These are phyloP conservation scores for Diaporthe sp. DNA, from an alignment of 2,329 filamentous ascomycete species.

Conservation along the genomic window DNA sequence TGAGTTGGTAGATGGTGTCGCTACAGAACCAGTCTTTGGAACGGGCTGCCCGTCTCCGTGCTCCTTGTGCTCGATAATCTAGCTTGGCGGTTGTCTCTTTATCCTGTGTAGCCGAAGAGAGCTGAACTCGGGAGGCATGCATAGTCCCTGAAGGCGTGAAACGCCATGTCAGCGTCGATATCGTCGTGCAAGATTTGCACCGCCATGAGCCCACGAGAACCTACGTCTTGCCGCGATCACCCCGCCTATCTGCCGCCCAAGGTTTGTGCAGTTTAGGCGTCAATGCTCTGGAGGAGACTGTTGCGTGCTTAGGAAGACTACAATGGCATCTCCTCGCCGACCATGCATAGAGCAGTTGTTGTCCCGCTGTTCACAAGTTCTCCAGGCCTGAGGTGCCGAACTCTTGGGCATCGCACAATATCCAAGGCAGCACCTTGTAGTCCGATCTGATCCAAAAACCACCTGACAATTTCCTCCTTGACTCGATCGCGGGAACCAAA, in stretches of 20 bases:
- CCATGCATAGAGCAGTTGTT: neutral
- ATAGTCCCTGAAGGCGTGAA: conserved; percentile 36
- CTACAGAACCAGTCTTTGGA: neutral
- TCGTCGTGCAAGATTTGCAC: conserved; percentile 5
- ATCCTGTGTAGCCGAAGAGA: neutral
- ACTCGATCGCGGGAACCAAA: conserved; percentile 36
- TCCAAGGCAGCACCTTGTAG: conserved; percentile 6
- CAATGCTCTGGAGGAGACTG: neutral
- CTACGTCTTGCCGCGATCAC: neutral
- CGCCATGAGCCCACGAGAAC: neutral
- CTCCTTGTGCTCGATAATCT: conserved; percentile 8
- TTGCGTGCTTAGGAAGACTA: neutral
- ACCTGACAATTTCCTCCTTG: neutral
- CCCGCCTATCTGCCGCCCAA: conserved; percentile 2
- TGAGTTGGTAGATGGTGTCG: neutral
- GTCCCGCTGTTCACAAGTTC: neutral
- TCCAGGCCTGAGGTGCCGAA: neutral
- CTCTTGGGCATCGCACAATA: neutral
- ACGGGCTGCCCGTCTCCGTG: conserved; percentile 5
- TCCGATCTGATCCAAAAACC: conserved; percentile 4
- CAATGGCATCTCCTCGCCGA: neutral
- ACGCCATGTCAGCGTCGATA: conserved; percentile 34
- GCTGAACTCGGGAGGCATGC: conserved; percentile 36
- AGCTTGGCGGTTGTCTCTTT: conserved; percentile 4
- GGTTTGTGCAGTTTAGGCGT: conserved; percentile 7